Percentiles rank a stretch among this genome's conserved stretches.
Conservation (phyloP, 305 asterid species). For the Lippia alba region DNA sequence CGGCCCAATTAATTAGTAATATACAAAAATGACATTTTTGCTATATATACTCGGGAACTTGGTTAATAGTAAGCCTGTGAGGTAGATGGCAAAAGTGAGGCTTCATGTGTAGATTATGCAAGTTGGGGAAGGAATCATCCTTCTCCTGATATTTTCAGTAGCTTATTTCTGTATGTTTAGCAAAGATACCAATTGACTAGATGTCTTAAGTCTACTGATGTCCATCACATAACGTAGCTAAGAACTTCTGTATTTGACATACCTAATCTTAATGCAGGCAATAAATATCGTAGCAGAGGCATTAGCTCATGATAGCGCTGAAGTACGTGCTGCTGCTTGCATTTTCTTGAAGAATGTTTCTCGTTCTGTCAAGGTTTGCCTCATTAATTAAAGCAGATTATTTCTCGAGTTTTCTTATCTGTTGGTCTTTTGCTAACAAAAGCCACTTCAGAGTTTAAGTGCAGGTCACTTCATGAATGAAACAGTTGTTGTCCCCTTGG, state of each 20-base stretch:
- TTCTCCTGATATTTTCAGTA: slow-evolving; percentile 1
- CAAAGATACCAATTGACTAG: slow-evolving; percentile 1
- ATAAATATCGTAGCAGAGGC: slow-evolving; percentile 60
- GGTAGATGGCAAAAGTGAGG: slow-evolving; percentile 2
- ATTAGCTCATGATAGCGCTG: slow-evolving; percentile 67
- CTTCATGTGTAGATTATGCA: slow-evolving; percentile 14
- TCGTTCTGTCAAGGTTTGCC: slow-evolving; percentile 88
- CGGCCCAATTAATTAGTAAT: slow-evolving; percentile 7
- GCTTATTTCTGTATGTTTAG: slow-evolving; percentile 16
- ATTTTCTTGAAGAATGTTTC: slow-evolving; percentile 78
- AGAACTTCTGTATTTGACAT: slow-evolving; percentile 9
- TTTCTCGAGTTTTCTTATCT: slow-evolving; percentile 20
- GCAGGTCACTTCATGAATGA: slow-evolving; percentile 85
- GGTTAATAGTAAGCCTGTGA: background rate
- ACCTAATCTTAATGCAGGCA: slow-evolving; percentile 59
- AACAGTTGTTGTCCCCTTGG: slow-evolving; percentile 62
- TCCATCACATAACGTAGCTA: slow-evolving; percentile 12
- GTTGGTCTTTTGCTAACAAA: slow-evolving; percentile 41
- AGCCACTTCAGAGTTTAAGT: slow-evolving; percentile 73
- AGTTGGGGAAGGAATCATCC: slow-evolving; percentile 18
- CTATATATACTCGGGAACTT: slow-evolving; percentile 9
- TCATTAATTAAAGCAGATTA: slow-evolving; percentile 14
- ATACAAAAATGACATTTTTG: background rate
- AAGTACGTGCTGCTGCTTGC: slow-evolving; percentile 91
- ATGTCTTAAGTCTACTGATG: slow-evolving; percentile 27